Base-by-base conservation (phyloP, 2,329 filamentous ascomycete species). In the Stagonosporopsis vannaccii region DNA sequence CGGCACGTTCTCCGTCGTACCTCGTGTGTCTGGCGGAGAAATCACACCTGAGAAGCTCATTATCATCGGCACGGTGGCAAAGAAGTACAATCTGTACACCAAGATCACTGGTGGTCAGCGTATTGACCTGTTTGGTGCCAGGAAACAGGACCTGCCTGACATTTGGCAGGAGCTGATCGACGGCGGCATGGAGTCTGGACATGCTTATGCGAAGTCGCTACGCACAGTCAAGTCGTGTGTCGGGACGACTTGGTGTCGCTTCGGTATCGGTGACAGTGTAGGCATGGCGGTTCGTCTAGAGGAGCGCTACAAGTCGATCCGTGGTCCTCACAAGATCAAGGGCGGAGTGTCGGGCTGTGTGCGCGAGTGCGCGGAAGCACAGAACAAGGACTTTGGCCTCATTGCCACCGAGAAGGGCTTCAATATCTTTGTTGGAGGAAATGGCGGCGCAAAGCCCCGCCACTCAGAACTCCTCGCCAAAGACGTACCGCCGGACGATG, bases 21-120 rank as follows among this genome's bases (percentile, higher is more conserved):
- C 92, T 2, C 87, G 92, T 40, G 87, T 97, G 1, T 84, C 91
- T 2, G 92, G 85, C 41, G 92, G 92, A 57, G 92, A 97, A 75
- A 95, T 97, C 69, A 95, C 91, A 0, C 88, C 92, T 0, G 90
- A 95, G 44, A 92, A 91, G 73, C 84, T 97, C 47, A 89, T 96
- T 42, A 85, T 88, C 53, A 92, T 97, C 56, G 92, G 91, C 0
- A 85, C 87, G 51, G 91, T 97, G 0, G 92, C 92, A 0, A 90
- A 90, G 79, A 89, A 94, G 72, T 96, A 91, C 70, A 84, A 84
- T 32, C 80, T 97, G 6, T 97, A 97, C 78, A 92, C 88, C 70
- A 97, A 97, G 78, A 96, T 97, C 71, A 97, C 92, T 0, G 92
- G 92, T 51, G 92, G 90, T 1, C 92, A 97, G 76, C 86, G 92